Base-by-base conservation (phyloP, 768 basidiomycete species). In the Termitomyces bulborhizus region DNA sequence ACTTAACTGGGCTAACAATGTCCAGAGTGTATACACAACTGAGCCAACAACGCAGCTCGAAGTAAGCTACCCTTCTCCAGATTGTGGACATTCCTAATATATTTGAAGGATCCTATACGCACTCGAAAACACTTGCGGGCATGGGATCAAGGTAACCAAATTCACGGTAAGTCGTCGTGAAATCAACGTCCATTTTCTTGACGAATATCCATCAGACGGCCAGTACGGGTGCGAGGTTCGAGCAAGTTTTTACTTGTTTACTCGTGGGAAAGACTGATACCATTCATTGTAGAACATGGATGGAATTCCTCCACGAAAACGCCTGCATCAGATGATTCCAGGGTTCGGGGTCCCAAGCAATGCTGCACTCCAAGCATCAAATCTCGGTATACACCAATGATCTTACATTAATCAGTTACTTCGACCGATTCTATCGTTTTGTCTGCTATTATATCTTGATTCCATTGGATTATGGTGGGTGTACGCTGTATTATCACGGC, bases 251-350 rank as follows among this genome's bases (percentile, higher is more conserved):
- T 61, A 24, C 47, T 44, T 51, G 42, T 46, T 58, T 54, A 51
- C 48, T 53, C 53, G 41, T 46, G 59, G 51, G 57, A 64, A 57
- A 66, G 50, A 57, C 57, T 59, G 41, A 60, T 51, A 59, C 59
- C 37, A 6, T 21, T 52, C 58, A 27, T 43, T 71, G 46, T 73
- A 82, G 70, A 81, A 83, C 59, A 72, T 83, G 59, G 67, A 79
- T 56, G 73, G 72, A 41, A 64, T 83, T 42, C 80, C 78, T 45
- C 82, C 84, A 16, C 76, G 85, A 64, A 86, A 86, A 69, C 80
- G 85, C 53, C 70, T 78, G 21, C 85, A 86, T 67, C 83, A 85
- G 65, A 79, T 85, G 75, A 81, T 84, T 69, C 73, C 77, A 46
- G 74, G 74, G 15, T 83, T 79, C 61, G 79, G 84, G 65, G 73